phyloP scores from a whole-genome alignment of 345 rosid species.

The Camelina laxa region DNA sequence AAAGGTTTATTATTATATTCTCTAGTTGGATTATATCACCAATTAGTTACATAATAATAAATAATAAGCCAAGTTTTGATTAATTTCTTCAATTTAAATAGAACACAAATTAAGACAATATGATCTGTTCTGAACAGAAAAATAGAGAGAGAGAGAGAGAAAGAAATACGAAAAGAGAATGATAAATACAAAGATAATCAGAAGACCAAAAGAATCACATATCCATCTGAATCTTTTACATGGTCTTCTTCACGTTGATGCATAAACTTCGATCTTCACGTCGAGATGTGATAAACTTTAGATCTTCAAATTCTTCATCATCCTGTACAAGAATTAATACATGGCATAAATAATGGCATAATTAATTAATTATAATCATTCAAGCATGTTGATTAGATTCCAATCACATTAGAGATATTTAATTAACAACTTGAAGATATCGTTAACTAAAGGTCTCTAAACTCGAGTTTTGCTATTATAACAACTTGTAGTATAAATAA shows the following conservation, averaged over 20 bases:
- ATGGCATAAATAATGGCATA: constrained; percentile 20
- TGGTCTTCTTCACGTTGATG: background rate
- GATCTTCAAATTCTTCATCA: constrained; percentile 69
- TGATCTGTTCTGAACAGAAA: background rate
- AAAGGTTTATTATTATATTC: constrained; percentile 17
- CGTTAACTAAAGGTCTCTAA: constrained; percentile 29
- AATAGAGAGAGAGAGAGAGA: background rate
- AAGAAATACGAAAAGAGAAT: constrained; percentile 24
- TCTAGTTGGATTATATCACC: constrained; percentile 31
- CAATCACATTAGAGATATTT: constrained; percentile 27
- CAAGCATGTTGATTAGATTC: constrained; percentile 41
- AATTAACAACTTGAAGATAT: constrained; percentile 39
- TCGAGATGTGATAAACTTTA: constrained; percentile 26
- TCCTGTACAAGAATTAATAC: constrained; percentile 51
- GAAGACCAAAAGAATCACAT: constrained; percentile 19
- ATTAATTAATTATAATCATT: background rate
- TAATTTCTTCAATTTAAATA: constrained; percentile 7
- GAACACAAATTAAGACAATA: constrained; percentile 11
- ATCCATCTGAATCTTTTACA: constrained; percentile 26
- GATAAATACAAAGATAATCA: constrained; percentile 27
- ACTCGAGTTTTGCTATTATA: constrained; percentile 22
- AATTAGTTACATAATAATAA: background rate
- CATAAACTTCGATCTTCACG: constrained; percentile 50
- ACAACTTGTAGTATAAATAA: constrained; percentile 35
- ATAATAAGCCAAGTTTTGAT: constrained; percentile 2